These are phyloP conservation scores for Angophora floribunda DNA, from an alignment of 345 rosid genomes.

Conservation along the genomic window DNA sequence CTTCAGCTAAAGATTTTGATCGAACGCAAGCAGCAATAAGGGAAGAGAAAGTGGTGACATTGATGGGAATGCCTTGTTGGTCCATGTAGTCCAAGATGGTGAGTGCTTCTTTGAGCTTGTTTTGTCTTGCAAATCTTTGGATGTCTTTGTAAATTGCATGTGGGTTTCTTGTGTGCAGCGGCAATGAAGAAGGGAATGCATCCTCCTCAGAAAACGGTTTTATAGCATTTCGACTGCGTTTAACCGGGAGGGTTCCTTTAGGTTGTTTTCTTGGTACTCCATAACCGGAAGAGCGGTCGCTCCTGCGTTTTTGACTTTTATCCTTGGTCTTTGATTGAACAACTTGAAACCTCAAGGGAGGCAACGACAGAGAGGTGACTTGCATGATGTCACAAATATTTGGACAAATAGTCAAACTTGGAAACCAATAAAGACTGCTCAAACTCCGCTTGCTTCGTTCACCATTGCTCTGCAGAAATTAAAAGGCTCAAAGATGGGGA, in stretches of 20 bases:
- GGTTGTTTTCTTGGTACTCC: neutral
- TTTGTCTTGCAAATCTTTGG: conserved; percentile 45
- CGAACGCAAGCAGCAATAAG: conserved; percentile 72
- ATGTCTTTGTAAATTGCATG: conserved; percentile 51
- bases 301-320: neutral
- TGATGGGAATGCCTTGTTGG: conserved; percentile 65
- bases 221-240: neutral
- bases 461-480: neutral
- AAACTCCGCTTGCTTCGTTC: neutral
- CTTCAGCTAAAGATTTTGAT: conserved; percentile 38
- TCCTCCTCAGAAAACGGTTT: conserved; percentile 39
- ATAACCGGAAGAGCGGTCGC: neutral
- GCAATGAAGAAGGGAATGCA: conserved; percentile 56
- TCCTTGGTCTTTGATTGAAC: neutral
- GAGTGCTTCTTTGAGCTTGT: conserved; percentile 71
- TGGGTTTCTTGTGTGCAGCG: conserved; percentile 55
- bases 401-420: neutral
- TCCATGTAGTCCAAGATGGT: conserved; percentile 58
- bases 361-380: neutral
- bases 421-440: neutral
- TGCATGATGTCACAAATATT: neutral
- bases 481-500: neutral
- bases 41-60: conserved; percentile 61
- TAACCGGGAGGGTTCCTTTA: neutral
- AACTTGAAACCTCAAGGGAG: neutral